phyloP scores from a whole-genome alignment of 108 stramenopile genomes.

The Cyclotella cryptica region DNA sequence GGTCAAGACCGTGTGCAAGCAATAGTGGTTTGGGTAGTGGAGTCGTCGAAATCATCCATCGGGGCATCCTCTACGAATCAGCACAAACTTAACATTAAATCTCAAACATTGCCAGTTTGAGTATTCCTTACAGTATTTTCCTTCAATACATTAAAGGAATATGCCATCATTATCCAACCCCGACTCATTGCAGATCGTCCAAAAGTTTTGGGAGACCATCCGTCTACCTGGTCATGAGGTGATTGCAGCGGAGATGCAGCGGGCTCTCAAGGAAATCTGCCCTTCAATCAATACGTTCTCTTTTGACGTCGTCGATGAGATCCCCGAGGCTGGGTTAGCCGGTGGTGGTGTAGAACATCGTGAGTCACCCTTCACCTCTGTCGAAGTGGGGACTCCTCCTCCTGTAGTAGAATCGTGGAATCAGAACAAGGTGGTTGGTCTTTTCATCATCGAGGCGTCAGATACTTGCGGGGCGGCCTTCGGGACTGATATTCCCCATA shows the following conservation, averaged over 20 bases:
- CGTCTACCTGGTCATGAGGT: not conserved
- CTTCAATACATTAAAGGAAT: not conserved
- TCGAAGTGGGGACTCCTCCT: conserved; percentile 2
- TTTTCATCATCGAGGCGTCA: too few species aligned
- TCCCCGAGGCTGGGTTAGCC: not conserved
- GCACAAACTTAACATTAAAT: conserved; percentile 2
- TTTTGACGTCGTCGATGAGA: conserved; percentile 5
- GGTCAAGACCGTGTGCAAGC: conserved; percentile 14
- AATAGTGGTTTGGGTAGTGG: conserved; percentile 2
- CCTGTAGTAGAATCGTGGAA: conserved; percentile 4
- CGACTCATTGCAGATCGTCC: not conserved
- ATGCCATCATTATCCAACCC: conserved; percentile 13
- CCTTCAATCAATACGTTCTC: not conserved
- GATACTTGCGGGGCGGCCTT: too few species aligned
- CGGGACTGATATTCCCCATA: too few species aligned
- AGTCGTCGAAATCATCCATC: not conserved
- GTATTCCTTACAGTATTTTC: conserved; percentile 1
- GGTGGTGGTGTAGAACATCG: not conserved
- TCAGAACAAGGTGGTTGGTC: conserved; percentile 1
- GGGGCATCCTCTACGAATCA: conserved; percentile 2
- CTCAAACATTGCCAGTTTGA: conserved; percentile 7
- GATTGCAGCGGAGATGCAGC: not conserved
- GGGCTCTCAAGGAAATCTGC: not conserved
- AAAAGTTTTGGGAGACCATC: not conserved
- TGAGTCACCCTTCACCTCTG: not conserved